phyloP scores from a whole-genome alignment of 2,329 filamentous ascomycete species.

The Periconia macrospinosa region DNA sequence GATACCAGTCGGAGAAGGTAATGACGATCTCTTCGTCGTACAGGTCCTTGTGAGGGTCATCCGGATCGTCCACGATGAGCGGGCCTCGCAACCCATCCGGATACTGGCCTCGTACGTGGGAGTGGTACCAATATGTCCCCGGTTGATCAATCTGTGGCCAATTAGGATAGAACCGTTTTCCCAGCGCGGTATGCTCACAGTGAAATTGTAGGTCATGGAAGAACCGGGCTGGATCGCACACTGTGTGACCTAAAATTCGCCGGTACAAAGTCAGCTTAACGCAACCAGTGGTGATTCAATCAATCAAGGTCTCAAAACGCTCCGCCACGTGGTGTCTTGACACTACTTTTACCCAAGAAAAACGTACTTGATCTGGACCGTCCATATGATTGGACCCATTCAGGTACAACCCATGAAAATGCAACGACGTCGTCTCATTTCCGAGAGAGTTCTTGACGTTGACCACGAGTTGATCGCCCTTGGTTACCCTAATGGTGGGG shows the following conservation, averaged over 20 bases:
- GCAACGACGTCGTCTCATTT: conserved; percentile 67
- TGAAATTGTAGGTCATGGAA: conserved; percentile 63
- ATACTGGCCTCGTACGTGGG: conserved; percentile 63
- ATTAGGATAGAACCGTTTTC: too few species aligned
- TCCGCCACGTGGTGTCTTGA: too few species aligned
- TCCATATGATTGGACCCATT: conserved; percentile 77
- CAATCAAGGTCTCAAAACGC: too few species aligned
- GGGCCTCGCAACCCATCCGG: conserved; percentile 71
- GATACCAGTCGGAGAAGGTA: conserved; percentile 75
- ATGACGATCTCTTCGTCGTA: conserved; percentile 65
- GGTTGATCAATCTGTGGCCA: conserved; percentile 54
- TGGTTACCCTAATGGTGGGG: conserved; percentile 71
- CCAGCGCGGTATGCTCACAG: conserved; percentile 46
- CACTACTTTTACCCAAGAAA: too few species aligned
- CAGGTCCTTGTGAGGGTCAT: conserved; percentile 54
- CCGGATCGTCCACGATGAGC: conserved; percentile 64
- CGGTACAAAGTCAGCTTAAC: too few species aligned
- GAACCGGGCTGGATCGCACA: conserved; percentile 61
- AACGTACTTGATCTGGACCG: too few species aligned
- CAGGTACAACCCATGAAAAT: conserved; percentile 79
- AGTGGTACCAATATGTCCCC: conserved; percentile 69
- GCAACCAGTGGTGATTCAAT: too few species aligned
- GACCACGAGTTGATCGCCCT: conserved; percentile 71
- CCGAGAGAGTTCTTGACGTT: conserved; percentile 68
- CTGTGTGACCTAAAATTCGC: conserved; percentile 65